These are phyloP conservation scores for Xylariaceae sp. DNA, from an alignment of 2,329 filamentous ascomycete species.

Conservation along the genomic window DNA sequence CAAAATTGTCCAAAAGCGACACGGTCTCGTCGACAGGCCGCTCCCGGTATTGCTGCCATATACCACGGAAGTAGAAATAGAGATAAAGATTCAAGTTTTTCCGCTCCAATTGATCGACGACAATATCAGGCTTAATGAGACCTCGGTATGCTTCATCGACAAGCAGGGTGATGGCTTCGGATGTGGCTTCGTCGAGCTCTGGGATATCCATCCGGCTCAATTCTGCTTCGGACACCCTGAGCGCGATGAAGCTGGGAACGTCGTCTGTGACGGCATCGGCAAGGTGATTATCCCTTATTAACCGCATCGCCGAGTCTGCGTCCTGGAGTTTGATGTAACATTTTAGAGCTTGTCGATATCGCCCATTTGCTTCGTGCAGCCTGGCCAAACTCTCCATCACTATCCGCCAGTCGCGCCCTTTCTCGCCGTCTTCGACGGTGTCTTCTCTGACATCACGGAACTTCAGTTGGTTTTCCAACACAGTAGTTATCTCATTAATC, in stretches of 20 bases:
- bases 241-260: slow-evolving; percentile 82
- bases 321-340: slow-evolving; percentile 92
- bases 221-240: slow-evolving; percentile 77
- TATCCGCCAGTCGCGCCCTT: slow-evolving; percentile 82
- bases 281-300: slow-evolving; percentile 89
- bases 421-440: slow-evolving; percentile 72
- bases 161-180: slow-evolving; percentile 82
- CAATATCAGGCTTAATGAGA: slow-evolving; percentile 74
- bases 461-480: slow-evolving; percentile 80
- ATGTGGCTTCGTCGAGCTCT: slow-evolving; percentile 78
- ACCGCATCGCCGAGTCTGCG: slow-evolving; percentile 81
- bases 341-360: slow-evolving; percentile 80
- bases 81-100: slow-evolving; percentile 74
- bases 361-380: slow-evolving; percentile 79
- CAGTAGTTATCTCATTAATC: slow-evolving; percentile 72
- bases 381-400: slow-evolving; percentile 86
- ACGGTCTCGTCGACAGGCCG: slow-evolving; percentile 61
- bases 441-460: slow-evolving; percentile 75
- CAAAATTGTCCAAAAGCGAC: slow-evolving; percentile 80
- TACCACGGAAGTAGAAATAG: slow-evolving; percentile 85
- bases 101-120: slow-evolving; percentile 75
- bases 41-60: slow-evolving; percentile 74
- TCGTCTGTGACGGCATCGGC: slow-evolving; percentile 87
- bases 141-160: slow-evolving; percentile 91
- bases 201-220: slow-evolving; percentile 64